Base-by-base conservation (phyloP, 371 early-diverging fungal species). In the Rhizopus sp. region DNA sequence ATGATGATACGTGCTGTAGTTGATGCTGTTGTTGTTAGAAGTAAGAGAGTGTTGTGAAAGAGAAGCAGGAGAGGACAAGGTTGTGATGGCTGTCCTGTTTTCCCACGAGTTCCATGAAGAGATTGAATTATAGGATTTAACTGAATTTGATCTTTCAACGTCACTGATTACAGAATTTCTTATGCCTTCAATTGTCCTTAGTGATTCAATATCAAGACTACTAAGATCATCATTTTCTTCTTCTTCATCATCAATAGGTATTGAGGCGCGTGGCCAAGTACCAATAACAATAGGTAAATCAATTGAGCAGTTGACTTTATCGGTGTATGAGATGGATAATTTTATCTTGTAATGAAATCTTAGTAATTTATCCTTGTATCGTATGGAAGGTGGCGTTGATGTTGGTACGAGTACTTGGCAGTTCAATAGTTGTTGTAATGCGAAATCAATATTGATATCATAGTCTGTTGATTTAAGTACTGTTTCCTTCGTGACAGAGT, bases 171-270 rank as follows among this genome's bases (percentile, higher is more conserved):
- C 13, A 29, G 44, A 49, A 46, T 52, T 17, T 39, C 48, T 17
- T 31, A 42, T 49, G 12, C 50, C 47, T 15, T 42, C 47, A 4
- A 45, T 51, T 13, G 61, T 50, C 1, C 38, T 23, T 17, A 57
- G 15, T 7, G 63, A 62, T 5, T 62, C 63, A 7, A 58, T 44
- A 41, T 63, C 62, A 8, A 45, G 52, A 7, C 40, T 41, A 37
- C 23, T 37, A 29, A 16, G 33, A 3, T 45, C 44, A 13, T 44
- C 16, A 13, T 44, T 15, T 15, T 72, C 71, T 6, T 66, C 58
- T 23, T 73, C 71, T 23, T 78, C 78, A 37, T 78, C 78, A 29
- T 78, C 78, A 48, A 78, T 78, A 10, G 78, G 78, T 33, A 78
- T 62, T 12, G 63, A 59, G 0, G 78, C 75, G 34, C 69, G 71